Conservation (phyloP, 306 rosid species). For the Begonia fuchsioides region DNA sequence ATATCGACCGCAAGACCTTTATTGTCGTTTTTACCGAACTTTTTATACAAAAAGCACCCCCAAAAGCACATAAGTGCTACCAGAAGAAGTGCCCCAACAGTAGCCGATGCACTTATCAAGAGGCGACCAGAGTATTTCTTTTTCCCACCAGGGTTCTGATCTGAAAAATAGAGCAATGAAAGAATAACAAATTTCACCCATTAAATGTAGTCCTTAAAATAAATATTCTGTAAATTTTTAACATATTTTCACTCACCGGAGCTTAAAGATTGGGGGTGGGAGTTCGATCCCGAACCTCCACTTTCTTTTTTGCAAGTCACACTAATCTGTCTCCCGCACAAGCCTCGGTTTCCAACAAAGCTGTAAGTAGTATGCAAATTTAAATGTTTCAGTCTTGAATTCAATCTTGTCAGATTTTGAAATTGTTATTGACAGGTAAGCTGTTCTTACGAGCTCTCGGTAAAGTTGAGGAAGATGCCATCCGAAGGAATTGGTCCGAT, state of each 20-base stretch:
- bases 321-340: constrained; percentile 68
- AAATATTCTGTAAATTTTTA: background rate
- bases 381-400: too few relatives aligned
- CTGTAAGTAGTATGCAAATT: constrained; percentile 9
- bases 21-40: constrained; percentile 67
- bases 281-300: constrained; percentile 27
- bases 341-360: too few relatives aligned
- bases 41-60: too few relatives aligned
- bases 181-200: too few relatives aligned
- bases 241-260: constrained; percentile 29
- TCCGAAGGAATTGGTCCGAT: constrained; percentile 80
- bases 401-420: constrained; percentile 1
- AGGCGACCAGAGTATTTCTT: constrained; percentile 84
- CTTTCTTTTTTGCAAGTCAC: constrained; percentile 54
- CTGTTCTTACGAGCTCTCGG: constrained; percentile 71
- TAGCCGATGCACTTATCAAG: constrained; percentile 94
- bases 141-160: constrained; percentile 42
- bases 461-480: constrained; percentile 63
- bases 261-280: constrained; percentile 21
- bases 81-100: constrained; percentile 93
- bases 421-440: constrained; percentile 7
- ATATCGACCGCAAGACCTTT: constrained; percentile 61
- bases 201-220: too few relatives aligned
- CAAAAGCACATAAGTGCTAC: constrained; percentile 99
- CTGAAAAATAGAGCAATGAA: constrained; percentile 18